Conservation (phyloP, 768 basidiomycete species). For the Saitozyma podzolica region DNA sequence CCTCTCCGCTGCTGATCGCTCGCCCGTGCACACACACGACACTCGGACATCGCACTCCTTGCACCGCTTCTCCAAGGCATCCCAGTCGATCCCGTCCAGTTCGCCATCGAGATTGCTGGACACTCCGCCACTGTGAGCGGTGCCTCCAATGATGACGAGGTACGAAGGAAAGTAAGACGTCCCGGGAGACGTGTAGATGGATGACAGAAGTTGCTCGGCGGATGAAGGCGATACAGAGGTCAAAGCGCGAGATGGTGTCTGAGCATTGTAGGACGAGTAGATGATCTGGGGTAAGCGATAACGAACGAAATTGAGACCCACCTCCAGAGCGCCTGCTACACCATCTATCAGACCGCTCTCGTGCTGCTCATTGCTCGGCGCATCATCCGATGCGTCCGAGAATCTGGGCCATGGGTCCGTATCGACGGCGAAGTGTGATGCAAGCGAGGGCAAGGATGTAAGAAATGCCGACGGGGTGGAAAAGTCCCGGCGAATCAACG, state of each 20-base stretch:
- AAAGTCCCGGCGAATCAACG: slow-evolving; percentile 13
- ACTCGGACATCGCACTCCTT: too few relatives aligned
- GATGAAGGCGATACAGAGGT: too few relatives aligned
- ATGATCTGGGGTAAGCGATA: not conserved
- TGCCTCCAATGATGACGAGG: too few relatives aligned
- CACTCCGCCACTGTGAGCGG: too few relatives aligned
- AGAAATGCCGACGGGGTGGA: slow-evolving; percentile 22
- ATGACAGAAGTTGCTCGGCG: too few relatives aligned
- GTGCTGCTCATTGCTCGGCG: not conserved
- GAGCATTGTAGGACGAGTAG: slow-evolving; percentile 1
- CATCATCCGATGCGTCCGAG: not conserved
- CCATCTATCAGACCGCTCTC: not conserved
- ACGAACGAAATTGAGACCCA: not conserved
- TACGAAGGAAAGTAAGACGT: too few relatives aligned
- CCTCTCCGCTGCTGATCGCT: not conserved
- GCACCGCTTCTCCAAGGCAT: too few relatives aligned
- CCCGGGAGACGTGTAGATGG: too few relatives aligned
- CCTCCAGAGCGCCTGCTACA: not conserved
- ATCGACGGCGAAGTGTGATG: slow-evolving; percentile 11
- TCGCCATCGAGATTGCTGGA: too few relatives aligned
- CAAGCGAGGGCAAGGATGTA: slow-evolving; percentile 22
- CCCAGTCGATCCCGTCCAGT: too few relatives aligned
- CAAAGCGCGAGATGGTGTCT: not conserved
- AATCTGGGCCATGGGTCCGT: slow-evolving; percentile 17
- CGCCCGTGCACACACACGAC: not conserved